Conservation (phyloP, 306 rosid genomes). For the Abrus precatorius region DNA sequence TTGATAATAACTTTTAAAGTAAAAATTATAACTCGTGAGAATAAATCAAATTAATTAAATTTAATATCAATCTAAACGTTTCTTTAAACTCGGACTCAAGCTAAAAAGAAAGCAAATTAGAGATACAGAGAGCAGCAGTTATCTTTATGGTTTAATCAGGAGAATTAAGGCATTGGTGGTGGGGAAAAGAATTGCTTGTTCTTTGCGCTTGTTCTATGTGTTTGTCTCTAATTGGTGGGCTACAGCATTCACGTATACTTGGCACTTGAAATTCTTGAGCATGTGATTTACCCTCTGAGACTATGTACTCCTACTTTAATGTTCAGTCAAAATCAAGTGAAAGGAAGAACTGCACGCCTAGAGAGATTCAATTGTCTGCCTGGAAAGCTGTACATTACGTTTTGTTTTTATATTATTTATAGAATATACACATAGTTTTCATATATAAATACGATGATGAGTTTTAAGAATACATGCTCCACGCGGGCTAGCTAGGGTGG, state of each 20-base stretch:
- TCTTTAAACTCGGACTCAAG: no score
- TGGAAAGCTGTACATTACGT: constrained; percentile 33
- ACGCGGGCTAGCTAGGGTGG: constrained; percentile 37
- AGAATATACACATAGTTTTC: constrained; percentile 9
- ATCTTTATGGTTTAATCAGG: constrained; percentile 35
- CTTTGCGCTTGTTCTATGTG: constrained; percentile 52
- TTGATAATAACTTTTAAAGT: no score
- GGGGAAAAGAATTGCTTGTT: constrained; percentile 44
- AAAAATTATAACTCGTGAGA: no score
- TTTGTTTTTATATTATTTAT: constrained; percentile 22
- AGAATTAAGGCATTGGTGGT: constrained; percentile 18
- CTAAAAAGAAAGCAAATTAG: no score
- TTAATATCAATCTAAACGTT: no score
- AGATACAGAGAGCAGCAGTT: constrained; percentile 8
- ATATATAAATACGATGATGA: constrained; percentile 10
- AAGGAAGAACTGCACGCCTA: constrained; percentile 37
- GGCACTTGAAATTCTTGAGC: constrained; percentile 34
- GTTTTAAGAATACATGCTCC: constrained; percentile 36
- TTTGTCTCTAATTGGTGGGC: constrained; percentile 44
- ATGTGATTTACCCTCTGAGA: constrained; percentile 45
- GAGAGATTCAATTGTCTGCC: constrained; percentile 41
- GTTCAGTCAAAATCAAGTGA: constrained; percentile 60
- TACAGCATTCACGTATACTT: constrained; percentile 43
- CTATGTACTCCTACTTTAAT: constrained; percentile 50
- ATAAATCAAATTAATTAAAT: no score